Evolutionary conservation across 2,329 filamentous ascomycete genomes (phyloP).

Genomic region (Neofusicoccum sp.): DNA sequence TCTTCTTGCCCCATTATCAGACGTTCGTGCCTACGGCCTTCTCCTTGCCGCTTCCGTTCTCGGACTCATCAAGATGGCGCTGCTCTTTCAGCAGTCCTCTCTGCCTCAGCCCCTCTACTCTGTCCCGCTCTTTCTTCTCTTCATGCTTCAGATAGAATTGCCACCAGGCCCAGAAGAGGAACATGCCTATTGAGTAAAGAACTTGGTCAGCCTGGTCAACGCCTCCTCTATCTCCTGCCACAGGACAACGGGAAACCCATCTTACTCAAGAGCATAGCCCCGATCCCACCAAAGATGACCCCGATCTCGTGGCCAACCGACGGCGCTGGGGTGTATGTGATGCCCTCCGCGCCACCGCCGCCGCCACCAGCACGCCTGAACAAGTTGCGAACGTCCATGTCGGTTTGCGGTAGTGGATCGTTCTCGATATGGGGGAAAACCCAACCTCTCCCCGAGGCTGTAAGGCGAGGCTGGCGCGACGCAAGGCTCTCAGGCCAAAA

Average conservation of each 20-base stretch:
- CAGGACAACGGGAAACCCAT: background rate
- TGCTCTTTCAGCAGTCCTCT: conserved; percentile 22
- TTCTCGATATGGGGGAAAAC: background rate
- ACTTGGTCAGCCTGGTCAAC: background rate
- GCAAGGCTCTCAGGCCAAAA: background rate
- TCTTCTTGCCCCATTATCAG: too few species aligned
- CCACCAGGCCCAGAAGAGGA: conserved; percentile 24
- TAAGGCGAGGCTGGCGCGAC: background rate
- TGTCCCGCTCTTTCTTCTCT: conserved; percentile 18
- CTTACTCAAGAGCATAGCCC: conserved; percentile 21
- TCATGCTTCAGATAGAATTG: conserved; percentile 20
- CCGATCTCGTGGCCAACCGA: conserved; percentile 25
- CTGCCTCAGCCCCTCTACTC: conserved; percentile 20
- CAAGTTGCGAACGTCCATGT: conserved; percentile 8
- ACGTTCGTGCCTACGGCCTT: background rate
- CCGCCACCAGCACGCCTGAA: conserved; percentile 3
- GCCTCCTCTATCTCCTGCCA: background rate
- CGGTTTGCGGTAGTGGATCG: background rate
- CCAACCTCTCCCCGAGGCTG: background rate
- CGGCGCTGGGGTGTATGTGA: conserved; percentile 11
- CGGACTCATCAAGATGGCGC: background rate
- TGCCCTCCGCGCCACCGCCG: conserved; percentile 8
- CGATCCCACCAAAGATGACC: conserved; percentile 22
- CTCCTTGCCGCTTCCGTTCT: background rate
- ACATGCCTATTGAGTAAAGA: conserved; percentile 16